Conservation (phyloP, 495 filamentous ascomycete genomes). For the Aspergillus saccharolyticus region DNA sequence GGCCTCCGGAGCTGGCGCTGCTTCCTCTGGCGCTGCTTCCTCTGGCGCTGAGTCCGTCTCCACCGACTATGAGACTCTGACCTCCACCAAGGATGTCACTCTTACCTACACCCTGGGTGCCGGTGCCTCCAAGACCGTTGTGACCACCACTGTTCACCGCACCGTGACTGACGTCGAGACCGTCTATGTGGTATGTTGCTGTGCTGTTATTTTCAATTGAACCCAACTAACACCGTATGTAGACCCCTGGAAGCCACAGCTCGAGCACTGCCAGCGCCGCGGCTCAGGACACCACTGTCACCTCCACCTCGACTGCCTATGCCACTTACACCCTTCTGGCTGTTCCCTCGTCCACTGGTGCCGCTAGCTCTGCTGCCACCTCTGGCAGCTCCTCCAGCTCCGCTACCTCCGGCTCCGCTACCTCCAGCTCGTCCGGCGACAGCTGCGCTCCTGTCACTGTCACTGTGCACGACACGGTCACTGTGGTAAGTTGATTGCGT, state of each 20-base stretch:
- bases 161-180: constrained; percentile 39
- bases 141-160: constrained; percentile 53
- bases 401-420: background rate
- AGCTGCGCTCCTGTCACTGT: constrained; percentile 35
- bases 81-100: constrained; percentile 37
- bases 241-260: constrained; percentile 13
- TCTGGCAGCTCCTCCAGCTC: constrained; percentile 10
- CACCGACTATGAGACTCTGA: constrained; percentile 5
- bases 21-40: background rate
- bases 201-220: constrained; percentile 10
- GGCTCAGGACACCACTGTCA: constrained; percentile 19
- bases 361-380: constrained; percentile 8
- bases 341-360: constrained; percentile 20
- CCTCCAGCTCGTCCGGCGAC: constrained; percentile 1
- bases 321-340: constrained; percentile 23
- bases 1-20: constrained; percentile 4
- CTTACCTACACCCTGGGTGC: constrained; percentile 57
- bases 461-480: constrained; percentile 35
- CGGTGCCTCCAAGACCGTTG: constrained; percentile 49
- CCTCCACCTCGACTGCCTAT: constrained; percentile 20
- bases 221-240: background rate
- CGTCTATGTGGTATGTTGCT: constrained; percentile 36
- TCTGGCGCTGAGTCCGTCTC: constrained; percentile 4
- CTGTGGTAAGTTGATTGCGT: constrained; percentile 32
- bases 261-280: background rate